phyloP scores from a whole-genome alignment of 805 yeast species.

The Wickerhamomyces alni region DNA sequence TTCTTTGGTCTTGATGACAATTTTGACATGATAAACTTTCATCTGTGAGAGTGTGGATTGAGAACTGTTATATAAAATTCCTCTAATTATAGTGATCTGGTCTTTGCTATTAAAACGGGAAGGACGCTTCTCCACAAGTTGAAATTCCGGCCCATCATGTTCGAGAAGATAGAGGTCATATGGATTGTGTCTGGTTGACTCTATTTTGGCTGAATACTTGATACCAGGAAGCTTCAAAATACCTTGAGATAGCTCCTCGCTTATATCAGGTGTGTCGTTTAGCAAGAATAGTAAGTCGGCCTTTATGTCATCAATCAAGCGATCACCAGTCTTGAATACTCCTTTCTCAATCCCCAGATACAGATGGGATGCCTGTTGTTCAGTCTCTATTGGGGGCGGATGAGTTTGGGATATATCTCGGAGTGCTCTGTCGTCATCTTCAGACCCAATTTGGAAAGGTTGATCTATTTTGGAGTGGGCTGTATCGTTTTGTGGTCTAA shows the following conservation, averaged over 20 bases:
- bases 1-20: conserved; percentile 28
- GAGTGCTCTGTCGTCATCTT: no score
- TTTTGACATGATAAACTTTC: conserved; percentile 28
- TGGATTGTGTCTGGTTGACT: conserved; percentile 14
- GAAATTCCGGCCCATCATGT: conserved; percentile 24
- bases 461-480: no score
- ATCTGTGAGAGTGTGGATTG: conserved; percentile 18
- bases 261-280: conserved; percentile 5
- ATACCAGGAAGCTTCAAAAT: conserved; percentile 24
- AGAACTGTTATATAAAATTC: conserved; percentile 22
- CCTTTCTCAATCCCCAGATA: neutral
- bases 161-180: conserved; percentile 22
- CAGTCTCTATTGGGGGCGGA: no score
- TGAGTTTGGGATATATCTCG: no score
- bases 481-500: no score
- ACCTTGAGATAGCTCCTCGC: conserved; percentile 17
- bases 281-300: conserved; percentile 32
- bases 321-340: conserved; percentile 55
- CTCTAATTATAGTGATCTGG: conserved; percentile 23
- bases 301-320: conserved; percentile 60
- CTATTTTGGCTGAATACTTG: conserved; percentile 24
- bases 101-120: conserved; percentile 13
- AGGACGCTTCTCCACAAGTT: conserved; percentile 8
- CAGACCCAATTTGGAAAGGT: no score
- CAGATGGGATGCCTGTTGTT: neutral